phyloP scores from a whole-genome alignment of 129 eudicot species.

The Mikania micrantha region DNA sequence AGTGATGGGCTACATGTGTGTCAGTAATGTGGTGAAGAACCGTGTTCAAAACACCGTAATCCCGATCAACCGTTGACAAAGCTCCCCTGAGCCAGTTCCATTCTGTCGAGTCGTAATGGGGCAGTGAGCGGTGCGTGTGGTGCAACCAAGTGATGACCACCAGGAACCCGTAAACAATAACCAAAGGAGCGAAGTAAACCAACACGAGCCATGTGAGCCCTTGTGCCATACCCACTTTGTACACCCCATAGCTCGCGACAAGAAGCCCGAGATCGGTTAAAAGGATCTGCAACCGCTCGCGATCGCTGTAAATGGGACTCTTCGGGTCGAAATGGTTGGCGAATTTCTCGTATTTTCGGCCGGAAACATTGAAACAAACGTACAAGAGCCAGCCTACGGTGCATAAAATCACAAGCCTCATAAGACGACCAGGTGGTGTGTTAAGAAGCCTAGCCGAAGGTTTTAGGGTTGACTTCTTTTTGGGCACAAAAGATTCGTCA shows the following conservation, averaged over 20 bases:
- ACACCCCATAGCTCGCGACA: constrained; percentile 27
- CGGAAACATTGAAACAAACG: constrained; percentile 32
- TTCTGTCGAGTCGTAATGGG: constrained; percentile 49
- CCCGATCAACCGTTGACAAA: constrained; percentile 42
- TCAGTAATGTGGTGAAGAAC: constrained; percentile 54
- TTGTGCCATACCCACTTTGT: constrained; percentile 32
- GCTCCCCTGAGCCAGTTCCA: constrained; percentile 62
- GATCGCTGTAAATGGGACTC: constrained; percentile 27
- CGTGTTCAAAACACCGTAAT: constrained; percentile 50
- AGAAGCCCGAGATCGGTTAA: constrained; percentile 39
- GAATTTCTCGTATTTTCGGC: constrained; percentile 26
- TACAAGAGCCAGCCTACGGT: constrained; percentile 47
- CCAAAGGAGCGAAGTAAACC: constrained; percentile 46
- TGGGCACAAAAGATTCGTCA: constrained; percentile 29
- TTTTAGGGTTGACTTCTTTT: constrained; percentile 14
- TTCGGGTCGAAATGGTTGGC: constrained; percentile 35
- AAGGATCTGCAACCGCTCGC: constrained; percentile 29
- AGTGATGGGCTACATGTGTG: constrained; percentile 51
- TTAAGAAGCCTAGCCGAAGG: constrained; percentile 24
- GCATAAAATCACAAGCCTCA: constrained; percentile 30
- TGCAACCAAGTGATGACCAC: constrained; percentile 50
- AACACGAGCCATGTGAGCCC: constrained; percentile 39
- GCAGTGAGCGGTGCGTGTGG: constrained; percentile 50
- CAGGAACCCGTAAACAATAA: constrained; percentile 48
- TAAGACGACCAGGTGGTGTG: constrained; percentile 46